Conservation (phyloP, 2,329 filamentous ascomycete genomes). For the Cucurbitaria berberidis region DNA sequence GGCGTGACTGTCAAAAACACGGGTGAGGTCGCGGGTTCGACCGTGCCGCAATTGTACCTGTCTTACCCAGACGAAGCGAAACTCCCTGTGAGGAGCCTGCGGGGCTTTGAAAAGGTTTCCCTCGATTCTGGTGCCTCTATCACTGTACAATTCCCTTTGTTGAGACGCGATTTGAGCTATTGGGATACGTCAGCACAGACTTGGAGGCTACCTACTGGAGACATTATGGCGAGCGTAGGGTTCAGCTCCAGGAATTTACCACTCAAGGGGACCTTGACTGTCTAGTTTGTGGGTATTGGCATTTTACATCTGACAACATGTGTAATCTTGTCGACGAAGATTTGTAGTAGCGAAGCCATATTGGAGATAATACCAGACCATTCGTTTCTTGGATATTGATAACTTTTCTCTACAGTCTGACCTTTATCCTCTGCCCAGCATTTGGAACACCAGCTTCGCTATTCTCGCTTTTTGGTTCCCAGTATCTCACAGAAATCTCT, state of each 20-base stretch:
- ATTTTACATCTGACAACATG: too few species aligned
- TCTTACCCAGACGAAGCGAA: slow-evolving; percentile 47
- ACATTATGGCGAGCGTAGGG: slow-evolving; percentile 29
- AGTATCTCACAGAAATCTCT: too few species aligned
- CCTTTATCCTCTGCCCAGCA: too few species aligned
- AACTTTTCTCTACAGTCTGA: too few species aligned
- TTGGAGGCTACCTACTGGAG: slow-evolving; percentile 48
- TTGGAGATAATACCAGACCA: too few species aligned
- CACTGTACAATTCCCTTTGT: slow-evolving; percentile 55
- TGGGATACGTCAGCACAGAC: slow-evolving; percentile 55
- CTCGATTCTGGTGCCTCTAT: slow-evolving; percentile 52
- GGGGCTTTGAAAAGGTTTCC: slow-evolving; percentile 58
- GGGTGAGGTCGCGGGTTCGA: slow-evolving; percentile 55
- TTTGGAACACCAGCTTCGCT: too few species aligned
- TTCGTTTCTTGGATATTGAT: too few species aligned
- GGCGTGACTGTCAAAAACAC: slow-evolving; percentile 59
- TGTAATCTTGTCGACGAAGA: too few species aligned
- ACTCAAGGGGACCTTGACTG: not conserved
- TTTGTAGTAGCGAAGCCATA: too few species aligned
- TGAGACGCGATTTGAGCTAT: slow-evolving; percentile 57
- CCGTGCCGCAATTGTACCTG: slow-evolving; percentile 65
- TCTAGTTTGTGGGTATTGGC: not conserved
- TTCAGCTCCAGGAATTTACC: slow-evolving; percentile 35
- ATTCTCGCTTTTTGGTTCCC: too few species aligned
- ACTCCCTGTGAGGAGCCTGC: slow-evolving; percentile 48